A percentile compares a stretch with the other conserved stretches of the same genome.
phyloP scores from a whole-genome alignment of 2,329 filamentous ascomycete species.

The Xylariaceae sp. region DNA sequence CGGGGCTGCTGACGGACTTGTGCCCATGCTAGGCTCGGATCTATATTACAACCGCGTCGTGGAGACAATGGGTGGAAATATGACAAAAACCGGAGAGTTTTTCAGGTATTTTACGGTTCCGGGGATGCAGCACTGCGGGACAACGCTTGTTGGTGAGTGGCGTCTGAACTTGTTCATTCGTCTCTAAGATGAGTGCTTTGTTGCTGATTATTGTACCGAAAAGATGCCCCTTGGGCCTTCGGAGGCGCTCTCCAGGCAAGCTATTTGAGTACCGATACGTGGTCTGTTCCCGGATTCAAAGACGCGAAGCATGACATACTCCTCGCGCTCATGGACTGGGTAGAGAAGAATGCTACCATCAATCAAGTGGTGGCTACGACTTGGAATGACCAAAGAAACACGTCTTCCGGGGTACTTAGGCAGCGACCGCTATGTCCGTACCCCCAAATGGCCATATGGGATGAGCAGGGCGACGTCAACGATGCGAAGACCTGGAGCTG shows the following conservation, averaged over 20 bases:
- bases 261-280: slow-evolving; percentile 29
- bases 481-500: slow-evolving; percentile 36
- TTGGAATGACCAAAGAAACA: slow-evolving; percentile 29
- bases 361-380: slow-evolving; percentile 36
- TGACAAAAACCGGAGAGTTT: slow-evolving; percentile 41
- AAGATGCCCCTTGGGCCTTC: slow-evolving; percentile 41
- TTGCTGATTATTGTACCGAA: background rate
- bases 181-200: background rate
- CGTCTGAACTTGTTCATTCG: background rate
- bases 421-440: slow-evolving; percentile 45
- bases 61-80: slow-evolving; percentile 28
- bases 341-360: slow-evolving; percentile 33
- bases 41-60: slow-evolving; percentile 35
- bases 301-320: slow-evolving; percentile 38
- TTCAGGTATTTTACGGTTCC: slow-evolving; percentile 52
- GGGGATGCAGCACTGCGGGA: slow-evolving; percentile 49
- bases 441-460: slow-evolving; percentile 36
- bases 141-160: slow-evolving; percentile 23
- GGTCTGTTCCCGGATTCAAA: slow-evolving; percentile 36
- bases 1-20: slow-evolving; percentile 40
- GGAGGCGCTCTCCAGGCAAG: slow-evolving; percentile 32
- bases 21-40: slow-evolving; percentile 37
- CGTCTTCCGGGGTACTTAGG: slow-evolving; percentile 38
- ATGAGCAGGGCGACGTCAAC: slow-evolving; percentile 33
- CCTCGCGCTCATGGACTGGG: slow-evolving; percentile 38